A percentile compares a stretch with the other conserved stretches of the same genome.
phyloP scores from a whole-genome alignment of 1,139 yeast species.

The Yamadazyma mexicana region DNA sequence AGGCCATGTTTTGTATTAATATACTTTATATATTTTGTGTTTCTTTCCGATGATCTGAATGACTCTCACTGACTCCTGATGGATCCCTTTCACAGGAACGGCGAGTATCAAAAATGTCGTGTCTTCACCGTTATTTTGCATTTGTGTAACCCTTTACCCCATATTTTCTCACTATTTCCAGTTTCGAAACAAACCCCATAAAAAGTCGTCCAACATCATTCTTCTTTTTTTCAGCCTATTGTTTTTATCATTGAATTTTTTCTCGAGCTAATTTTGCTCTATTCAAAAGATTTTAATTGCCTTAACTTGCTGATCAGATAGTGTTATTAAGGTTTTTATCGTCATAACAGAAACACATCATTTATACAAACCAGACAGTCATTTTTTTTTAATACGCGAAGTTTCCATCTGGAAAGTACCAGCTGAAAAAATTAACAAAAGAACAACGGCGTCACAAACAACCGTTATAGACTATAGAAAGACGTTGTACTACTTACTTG shows the following conservation, averaged over 20 bases:
- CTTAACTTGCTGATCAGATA: too few relatives aligned
- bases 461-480: constrained; percentile 1
- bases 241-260: too few relatives aligned
- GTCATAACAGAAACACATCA: too few relatives aligned
- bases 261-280: not conserved
- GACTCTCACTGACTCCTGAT: constrained; percentile 1
- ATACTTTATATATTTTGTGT: too few relatives aligned
- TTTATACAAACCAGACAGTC: not conserved
- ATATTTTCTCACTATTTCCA: constrained; percentile 3
- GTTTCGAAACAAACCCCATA: not conserved
- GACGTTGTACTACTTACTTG: not conserved
- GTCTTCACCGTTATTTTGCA: not conserved
- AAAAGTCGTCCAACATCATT: not conserved
- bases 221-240: not conserved
- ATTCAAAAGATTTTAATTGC: too few relatives aligned
- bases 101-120: not conserved
- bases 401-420: not conserved
- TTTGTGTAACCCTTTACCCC: constrained; percentile 9
- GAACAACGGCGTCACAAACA: not conserved
- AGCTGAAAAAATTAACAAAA: not conserved
- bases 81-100: too few relatives aligned
- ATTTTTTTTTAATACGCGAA: constrained; percentile 1
- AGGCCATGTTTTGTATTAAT: too few relatives aligned
- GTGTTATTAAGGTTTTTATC: too few relatives aligned
- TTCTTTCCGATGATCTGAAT: not conserved